These are phyloP conservation scores for Colletotrichum lini DNA, from an alignment of 2,329 filamentous ascomycete genomes.

Conservation along the genomic window DNA sequence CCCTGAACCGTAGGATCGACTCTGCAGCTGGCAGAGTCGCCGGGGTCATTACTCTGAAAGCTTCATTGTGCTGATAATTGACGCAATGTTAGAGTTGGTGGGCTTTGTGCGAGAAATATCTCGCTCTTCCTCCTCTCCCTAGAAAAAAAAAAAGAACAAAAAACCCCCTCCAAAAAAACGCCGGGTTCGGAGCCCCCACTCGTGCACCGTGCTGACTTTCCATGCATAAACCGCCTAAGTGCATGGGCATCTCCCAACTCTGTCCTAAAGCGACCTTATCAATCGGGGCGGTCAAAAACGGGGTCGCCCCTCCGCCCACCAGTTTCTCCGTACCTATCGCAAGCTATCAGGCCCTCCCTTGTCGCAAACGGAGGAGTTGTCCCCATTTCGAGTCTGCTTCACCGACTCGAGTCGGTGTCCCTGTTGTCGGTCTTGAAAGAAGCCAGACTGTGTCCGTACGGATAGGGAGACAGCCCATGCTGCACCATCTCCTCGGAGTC, in stretches of 20 bases:
- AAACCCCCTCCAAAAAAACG: neutral
- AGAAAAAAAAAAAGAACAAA: too few species aligned
- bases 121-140: conserved; percentile 3
- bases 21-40: conserved; percentile 1
- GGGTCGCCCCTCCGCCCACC: conserved; percentile 13
- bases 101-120: conserved; percentile 3
- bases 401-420: conserved; percentile 35
- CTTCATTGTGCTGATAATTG: conserved; percentile 21
- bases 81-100: conserved; percentile 22
- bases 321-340: conserved; percentile 19
- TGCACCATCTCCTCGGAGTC: conserved; percentile 34
- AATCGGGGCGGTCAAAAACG: conserved; percentile 24
- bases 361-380: conserved; percentile 21
- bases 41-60: neutral
- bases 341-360: conserved; percentile 28
- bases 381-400: conserved; percentile 20
- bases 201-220: conserved; percentile 14
- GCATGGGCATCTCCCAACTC: conserved; percentile 9
- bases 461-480: neutral
- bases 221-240: conserved; percentile 29
- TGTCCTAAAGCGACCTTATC: conserved; percentile 10
- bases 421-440: conserved; percentile 12
- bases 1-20: conserved; percentile 5
- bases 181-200: conserved; percentile 33
- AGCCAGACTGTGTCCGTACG: neutral